Conservation (phyloP, 2,329 filamentous ascomycete genomes). For the Capronia coronata region DNA sequence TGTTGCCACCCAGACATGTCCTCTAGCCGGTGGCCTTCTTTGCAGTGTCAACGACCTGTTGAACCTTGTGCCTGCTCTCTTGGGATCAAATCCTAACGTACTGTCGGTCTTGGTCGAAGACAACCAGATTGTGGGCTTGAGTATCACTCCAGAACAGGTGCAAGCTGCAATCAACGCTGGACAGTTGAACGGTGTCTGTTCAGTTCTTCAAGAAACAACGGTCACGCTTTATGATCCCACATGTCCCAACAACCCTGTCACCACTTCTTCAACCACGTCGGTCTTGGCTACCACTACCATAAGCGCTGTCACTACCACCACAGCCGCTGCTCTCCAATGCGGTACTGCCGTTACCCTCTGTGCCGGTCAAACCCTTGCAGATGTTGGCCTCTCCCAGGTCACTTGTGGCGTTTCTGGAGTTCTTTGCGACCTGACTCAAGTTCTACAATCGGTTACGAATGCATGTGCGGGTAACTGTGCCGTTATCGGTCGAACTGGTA, state of each 20-base stretch:
- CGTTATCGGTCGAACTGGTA: constrained; percentile 1
- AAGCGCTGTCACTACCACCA: background rate
- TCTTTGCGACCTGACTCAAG: constrained; percentile 4
- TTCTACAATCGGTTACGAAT: background rate
- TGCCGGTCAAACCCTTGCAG: constrained; percentile 8
- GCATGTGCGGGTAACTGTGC: background rate
- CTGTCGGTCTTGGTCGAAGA: constrained; percentile 3
- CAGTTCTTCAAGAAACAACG: background rate
- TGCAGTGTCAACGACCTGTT: constrained; percentile 9
- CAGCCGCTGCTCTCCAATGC: constrained; percentile 5
- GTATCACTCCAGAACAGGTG: constrained; percentile 9
- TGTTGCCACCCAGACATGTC: constrained; percentile 9
- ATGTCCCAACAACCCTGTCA: constrained; percentile 1
- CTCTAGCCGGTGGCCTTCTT: constrained; percentile 7
- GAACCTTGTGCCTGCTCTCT: constrained; percentile 3
- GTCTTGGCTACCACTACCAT: background rate
- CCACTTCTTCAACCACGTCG: background rate
- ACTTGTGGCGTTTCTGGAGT: constrained; percentile 1
- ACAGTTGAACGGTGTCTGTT: constrained; percentile 3
- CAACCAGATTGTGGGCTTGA: constrained; percentile 12
- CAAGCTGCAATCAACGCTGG: constrained; percentile 10
- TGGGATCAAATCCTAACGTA: constrained; percentile 6
- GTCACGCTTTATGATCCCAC: constrained; percentile 12
- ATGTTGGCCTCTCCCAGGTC: constrained; percentile 4
- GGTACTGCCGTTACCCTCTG: constrained; percentile 6